These are phyloP conservation scores for Amanita jacksonii DNA, from an alignment of 768 basidiomycete species.

Conservation along the genomic window DNA sequence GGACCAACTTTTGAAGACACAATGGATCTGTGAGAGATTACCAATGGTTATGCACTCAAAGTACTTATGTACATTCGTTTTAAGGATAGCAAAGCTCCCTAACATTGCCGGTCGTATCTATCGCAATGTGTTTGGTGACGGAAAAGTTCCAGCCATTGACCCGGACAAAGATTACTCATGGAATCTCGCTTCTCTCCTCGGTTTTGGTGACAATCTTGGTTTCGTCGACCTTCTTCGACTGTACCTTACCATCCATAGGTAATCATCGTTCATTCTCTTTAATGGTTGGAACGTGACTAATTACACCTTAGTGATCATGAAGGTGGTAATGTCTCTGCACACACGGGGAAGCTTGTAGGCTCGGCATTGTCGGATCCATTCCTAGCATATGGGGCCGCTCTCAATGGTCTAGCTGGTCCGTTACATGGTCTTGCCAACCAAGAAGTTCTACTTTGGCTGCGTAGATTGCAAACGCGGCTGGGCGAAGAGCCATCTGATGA, in stretches of 20 bases:
- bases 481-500: slow-evolving; percentile 82
- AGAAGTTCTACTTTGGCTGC: slow-evolving; percentile 91
- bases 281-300: neutral
- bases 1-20: slow-evolving; percentile 83
- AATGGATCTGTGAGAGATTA: slow-evolving; percentile 74
- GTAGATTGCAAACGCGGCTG: slow-evolving; percentile 85
- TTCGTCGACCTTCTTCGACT: slow-evolving; percentile 94
- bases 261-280: neutral
- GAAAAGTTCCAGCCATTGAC: slow-evolving; percentile 85
- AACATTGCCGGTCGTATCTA: slow-evolving; percentile 93
- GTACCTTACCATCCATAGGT: slow-evolving; percentile 96
- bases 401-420: slow-evolving; percentile 95
- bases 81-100: slow-evolving; percentile 90
- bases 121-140: slow-evolving; percentile 78
- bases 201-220: slow-evolving; percentile 77
- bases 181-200: slow-evolving; percentile 85
- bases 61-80: slow-evolving; percentile 4
- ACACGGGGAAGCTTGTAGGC: slow-evolving; percentile 87
- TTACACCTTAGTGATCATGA: slow-evolving; percentile 70
- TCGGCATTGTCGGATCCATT: slow-evolving; percentile 97
- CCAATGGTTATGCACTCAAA: neutral
- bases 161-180: slow-evolving; percentile 76
- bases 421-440: slow-evolving; percentile 97
- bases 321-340: slow-evolving; percentile 96
- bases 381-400: slow-evolving; percentile 85